phyloP scores from a whole-genome alignment of 495 filamentous ascomycete genomes.

The Penicillium psychrofluorescens region DNA sequence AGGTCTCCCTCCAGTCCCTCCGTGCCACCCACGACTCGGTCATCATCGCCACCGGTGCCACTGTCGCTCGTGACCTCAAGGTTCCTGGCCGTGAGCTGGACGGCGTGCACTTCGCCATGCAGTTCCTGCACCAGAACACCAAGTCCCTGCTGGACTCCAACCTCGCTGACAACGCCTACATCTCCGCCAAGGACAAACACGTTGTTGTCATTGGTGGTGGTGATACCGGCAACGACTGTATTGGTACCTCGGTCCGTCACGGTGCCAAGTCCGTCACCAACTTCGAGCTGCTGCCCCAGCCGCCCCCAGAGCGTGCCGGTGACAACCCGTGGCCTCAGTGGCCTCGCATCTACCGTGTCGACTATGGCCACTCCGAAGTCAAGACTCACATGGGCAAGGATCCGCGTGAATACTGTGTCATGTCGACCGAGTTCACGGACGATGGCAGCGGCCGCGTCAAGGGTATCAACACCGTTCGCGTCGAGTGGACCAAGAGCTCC shows the following conservation, averaged over 20 bases:
- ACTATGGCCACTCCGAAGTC: conserved; percentile 96
- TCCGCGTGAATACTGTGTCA: conserved; percentile 96
- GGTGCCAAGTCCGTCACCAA: conserved; percentile 95
- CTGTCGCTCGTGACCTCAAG: conserved; percentile 91
- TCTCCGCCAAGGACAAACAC: conserved; percentile 94
- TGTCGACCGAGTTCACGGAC: conserved; percentile 96
- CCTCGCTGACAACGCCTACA: conserved; percentile 79
- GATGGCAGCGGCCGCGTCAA: conserved; percentile 84
- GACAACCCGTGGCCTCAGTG: conserved; percentile 99
- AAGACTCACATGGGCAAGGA: conserved; percentile 97
- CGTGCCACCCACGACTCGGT: conserved; percentile 76
- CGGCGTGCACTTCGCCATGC: conserved; percentile 97
- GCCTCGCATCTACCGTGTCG: conserved; percentile 96
- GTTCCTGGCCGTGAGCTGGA: conserved; percentile 87
- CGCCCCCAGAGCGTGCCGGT: conserved; percentile 84
- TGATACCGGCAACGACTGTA: conserved; percentile 99
- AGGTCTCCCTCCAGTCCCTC: conserved; percentile 66
- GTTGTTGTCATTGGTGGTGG: conserved; percentile 98
- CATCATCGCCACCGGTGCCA: conserved; percentile 93
- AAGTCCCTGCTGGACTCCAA: conserved; percentile 96
- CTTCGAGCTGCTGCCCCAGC: conserved; percentile 95
- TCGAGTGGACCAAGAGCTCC: conserved; percentile 91
- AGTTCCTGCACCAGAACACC: conserved; percentile 97
- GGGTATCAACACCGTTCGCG: conserved; percentile 95
- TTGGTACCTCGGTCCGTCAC: conserved; percentile 96